Percentiles rank a stretch among this genome's conserved stretches.
These are phyloP conservation scores for Limnanthes douglasii DNA, from an alignment of 345 rosid species.

Conservation along the genomic window DNA sequence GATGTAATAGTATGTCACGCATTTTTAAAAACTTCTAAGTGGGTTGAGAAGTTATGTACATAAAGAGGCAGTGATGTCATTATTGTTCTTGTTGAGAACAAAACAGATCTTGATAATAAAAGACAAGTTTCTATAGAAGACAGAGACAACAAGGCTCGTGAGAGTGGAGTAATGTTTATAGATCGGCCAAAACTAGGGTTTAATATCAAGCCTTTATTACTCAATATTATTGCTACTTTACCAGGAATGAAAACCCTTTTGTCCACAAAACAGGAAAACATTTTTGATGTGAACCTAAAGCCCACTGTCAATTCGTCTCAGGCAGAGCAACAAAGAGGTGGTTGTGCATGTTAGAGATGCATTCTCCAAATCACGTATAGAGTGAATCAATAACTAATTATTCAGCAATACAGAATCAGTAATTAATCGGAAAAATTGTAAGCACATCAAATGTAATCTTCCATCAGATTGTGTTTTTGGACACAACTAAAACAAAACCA, in stretches of 20 bases:
- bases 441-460: too few relatives aligned
- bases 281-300: conserved; percentile 92
- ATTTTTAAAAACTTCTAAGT: conserved; percentile 76
- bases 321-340: conserved; percentile 67
- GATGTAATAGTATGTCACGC: too few relatives aligned
- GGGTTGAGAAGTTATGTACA: conserved; percentile 86
- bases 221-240: conserved; percentile 85
- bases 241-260: conserved; percentile 97
- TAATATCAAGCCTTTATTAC: conserved; percentile 86
- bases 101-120: conserved; percentile 80
- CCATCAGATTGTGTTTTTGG: too few relatives aligned
- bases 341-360: conserved; percentile 85
- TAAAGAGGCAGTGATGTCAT: conserved; percentile 87
- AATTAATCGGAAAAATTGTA: too few relatives aligned
- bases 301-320: conserved; percentile 58
- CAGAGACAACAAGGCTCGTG: conserved; percentile 77
- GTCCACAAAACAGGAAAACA: conserved; percentile 79
- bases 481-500: too few relatives aligned
- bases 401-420: too few relatives aligned
- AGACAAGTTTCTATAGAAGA: conserved; percentile 96
- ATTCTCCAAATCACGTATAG: too few relatives aligned
- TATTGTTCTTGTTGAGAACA: conserved; percentile 82
- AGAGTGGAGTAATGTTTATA: conserved; percentile 75
- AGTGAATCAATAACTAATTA: too few relatives aligned
- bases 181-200: conserved; percentile 95